Conservation (phyloP, 257 asterid species). For the Salvia rosmarinus region DNA sequence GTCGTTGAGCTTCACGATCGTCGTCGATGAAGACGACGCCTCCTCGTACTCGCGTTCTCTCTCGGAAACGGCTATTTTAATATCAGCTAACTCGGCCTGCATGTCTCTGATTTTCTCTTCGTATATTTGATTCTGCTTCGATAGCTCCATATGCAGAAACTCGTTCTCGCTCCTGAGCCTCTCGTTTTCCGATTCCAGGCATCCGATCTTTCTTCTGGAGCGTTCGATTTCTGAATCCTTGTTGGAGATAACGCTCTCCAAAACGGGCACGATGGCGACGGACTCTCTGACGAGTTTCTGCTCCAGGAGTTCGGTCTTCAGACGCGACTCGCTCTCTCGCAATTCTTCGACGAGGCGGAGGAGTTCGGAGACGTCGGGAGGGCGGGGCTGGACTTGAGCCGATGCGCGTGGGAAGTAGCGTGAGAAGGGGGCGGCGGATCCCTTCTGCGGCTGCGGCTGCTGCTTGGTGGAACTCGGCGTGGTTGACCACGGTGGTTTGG, state of each 20-base stretch:
- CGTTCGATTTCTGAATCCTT: conserved; percentile 71
- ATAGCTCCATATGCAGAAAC: conserved; percentile 66
- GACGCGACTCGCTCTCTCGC: conserved; percentile 77
- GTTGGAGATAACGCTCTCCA: conserved; percentile 61
- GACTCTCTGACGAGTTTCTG: conserved; percentile 70
- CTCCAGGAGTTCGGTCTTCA: conserved; percentile 80
- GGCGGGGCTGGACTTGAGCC: conserved; percentile 94
- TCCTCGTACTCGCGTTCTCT: conserved; percentile 44
- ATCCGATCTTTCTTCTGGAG: conserved; percentile 55
- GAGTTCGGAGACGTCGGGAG: conserved; percentile 81
- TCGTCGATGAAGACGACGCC: conserved; percentile 44
- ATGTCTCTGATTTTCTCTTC: conserved; percentile 57
- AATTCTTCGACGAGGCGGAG: conserved; percentile 71
- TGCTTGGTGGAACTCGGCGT: conserved; percentile 46
- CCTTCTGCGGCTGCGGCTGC: conserved; percentile 40
- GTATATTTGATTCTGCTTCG: conserved; percentile 57
- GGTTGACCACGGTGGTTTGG: conserved; percentile 47
- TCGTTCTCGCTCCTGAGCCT: conserved; percentile 76
- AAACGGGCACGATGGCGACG: conserved; percentile 72
- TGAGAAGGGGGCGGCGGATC: conserved; percentile 55
- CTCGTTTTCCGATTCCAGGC: conserved; percentile 82
- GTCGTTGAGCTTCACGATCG: conserved; percentile 41
- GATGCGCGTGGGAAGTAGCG: conserved; percentile 93
- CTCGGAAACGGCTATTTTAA: conserved; percentile 61
- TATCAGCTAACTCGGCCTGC: conserved; percentile 65